Conservation (phyloP, 306 rosid genomes). For the Corylus americana region DNA sequence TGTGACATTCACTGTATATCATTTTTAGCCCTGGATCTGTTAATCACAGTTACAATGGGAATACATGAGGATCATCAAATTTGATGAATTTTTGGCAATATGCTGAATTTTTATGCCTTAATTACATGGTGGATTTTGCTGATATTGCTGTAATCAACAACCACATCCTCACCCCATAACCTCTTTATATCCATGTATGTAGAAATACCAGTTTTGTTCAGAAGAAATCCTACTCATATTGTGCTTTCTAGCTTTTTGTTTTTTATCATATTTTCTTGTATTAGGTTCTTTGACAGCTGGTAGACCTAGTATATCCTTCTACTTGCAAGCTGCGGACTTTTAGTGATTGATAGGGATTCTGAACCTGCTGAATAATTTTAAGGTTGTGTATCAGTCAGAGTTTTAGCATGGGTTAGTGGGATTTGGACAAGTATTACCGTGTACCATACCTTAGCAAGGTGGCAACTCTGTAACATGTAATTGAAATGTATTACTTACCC, state of each 20-base stretch:
- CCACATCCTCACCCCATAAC: background rate
- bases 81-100: slow-evolving; percentile 7
- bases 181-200: background rate
- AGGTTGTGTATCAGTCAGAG: background rate
- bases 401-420: background rate
- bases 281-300: background rate
- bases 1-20: background rate
- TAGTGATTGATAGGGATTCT: too few species aligned
- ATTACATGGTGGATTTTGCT: background rate
- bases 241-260: background rate
- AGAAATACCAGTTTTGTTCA: background rate
- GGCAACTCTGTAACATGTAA: background rate
- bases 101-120: background rate
- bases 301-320: background rate
- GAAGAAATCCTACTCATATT: background rate
- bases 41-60: background rate
- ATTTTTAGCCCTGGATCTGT: background rate
- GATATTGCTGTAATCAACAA: background rate
- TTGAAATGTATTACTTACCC: background rate
- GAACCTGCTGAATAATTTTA: slow-evolving; percentile 2
- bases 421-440: background rate
- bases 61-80: background rate
- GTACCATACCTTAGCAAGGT: background rate
- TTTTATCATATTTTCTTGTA: background rate
- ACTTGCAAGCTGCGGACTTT: background rate